Conservation (phyloP, 345 rosid genomes). For the Lenwebbia sp. region DNA sequence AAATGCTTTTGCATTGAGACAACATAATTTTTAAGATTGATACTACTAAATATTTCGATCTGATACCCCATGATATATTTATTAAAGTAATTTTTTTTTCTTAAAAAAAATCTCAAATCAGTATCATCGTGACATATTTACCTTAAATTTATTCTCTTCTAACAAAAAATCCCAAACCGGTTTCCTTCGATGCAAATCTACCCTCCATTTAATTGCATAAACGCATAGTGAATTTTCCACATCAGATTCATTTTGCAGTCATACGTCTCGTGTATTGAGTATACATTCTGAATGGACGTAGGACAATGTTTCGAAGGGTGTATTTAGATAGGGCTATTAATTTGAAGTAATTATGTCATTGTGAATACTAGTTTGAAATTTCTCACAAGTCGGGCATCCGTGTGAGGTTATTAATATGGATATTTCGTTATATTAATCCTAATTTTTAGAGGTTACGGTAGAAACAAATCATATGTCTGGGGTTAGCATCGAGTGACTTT, state of each 20-base stretch:
- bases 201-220: not conserved
- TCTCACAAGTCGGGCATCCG: no score
- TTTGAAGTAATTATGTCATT: not conserved
- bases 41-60: not conserved
- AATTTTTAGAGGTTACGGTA: no score
- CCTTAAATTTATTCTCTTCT: no score
- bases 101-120: not conserved
- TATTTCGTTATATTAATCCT: no score
- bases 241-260: not conserved
- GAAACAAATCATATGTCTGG: not conserved
- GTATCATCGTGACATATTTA: rapidly evolving
- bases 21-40: not conserved
- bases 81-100: not conserved
- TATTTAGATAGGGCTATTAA: not conserved
- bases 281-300: not conserved
- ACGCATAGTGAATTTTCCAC: no score
- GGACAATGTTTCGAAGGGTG: rapidly evolving
- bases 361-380: no score
- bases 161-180: no score
- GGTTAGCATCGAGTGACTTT: not conserved
- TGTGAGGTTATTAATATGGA: no score
- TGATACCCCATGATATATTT: not conserved
- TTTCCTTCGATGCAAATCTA: not conserved
- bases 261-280: rapidly evolving
- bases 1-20: not conserved